phyloP scores from a whole-genome alignment of 2,329 filamentous ascomycete species.

The Parastagonospora nodorum region DNA sequence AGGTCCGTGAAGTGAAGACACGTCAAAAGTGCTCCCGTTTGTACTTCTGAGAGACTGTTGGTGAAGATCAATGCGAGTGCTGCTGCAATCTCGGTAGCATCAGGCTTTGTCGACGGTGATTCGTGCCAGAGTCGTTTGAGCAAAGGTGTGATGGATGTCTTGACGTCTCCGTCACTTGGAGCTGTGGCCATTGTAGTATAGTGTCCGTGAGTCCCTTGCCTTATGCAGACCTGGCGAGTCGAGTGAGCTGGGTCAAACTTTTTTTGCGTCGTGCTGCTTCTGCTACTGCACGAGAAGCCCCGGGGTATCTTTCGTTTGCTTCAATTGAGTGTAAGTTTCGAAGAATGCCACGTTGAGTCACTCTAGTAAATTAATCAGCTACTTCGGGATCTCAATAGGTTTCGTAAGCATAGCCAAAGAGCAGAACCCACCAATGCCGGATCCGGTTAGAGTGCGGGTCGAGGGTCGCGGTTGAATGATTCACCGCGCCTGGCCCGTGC shows the following conservation, averaged over 20 bases:
- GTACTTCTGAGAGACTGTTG: constrained; percentile 83
- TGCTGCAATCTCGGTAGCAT: constrained; percentile 82
- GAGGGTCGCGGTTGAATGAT: neutral
- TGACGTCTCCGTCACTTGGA: constrained; percentile 28
- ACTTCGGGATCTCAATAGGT: constrained; percentile 22
- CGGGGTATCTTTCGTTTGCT: neutral
- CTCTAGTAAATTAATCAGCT: constrained; percentile 5
- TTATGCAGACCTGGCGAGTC: neutral
- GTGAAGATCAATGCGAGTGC: constrained; percentile 92
- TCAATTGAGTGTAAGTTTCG: neutral
- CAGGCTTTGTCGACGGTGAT: constrained; percentile 52
- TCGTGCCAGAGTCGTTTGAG: constrained; percentile 73
- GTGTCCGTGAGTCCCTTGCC: constrained; percentile 4
- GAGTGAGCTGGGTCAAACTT: neutral
- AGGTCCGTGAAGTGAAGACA: constrained; percentile 88
- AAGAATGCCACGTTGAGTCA: constrained; percentile 28
- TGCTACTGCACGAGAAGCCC: neutral
- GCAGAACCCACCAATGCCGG: constrained; percentile 14
- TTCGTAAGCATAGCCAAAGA: constrained; percentile 15
- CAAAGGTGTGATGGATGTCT: constrained; percentile 68
- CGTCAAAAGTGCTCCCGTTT: constrained; percentile 85
- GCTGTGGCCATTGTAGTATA: constrained; percentile 33
- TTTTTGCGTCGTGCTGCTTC: neutral
- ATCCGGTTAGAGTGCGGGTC: neutral
- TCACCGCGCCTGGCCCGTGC: constrained; percentile 19